Conservation (phyloP, 2,329 filamentous ascomycete species). For the Epichloe aotearoae region DNA sequence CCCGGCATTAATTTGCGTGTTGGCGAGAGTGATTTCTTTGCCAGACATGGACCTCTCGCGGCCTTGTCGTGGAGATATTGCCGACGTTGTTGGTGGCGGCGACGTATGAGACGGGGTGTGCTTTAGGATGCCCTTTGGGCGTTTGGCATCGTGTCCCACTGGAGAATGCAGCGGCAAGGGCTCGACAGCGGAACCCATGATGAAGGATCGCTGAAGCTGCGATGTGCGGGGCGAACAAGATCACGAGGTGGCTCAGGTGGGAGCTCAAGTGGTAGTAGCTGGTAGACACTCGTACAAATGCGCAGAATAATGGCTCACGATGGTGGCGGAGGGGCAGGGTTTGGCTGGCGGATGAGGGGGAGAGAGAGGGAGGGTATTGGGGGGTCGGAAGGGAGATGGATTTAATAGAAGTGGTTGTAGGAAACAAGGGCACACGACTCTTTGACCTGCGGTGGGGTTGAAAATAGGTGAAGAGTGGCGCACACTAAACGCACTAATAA, state of each 20-base stretch:
- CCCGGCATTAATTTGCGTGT: constrained; percentile 89
- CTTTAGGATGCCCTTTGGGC: constrained; percentile 63
- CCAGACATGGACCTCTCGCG: constrained; percentile 39
- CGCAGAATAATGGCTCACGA: not conserved
- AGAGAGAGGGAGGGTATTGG: not conserved
- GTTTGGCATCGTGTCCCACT: constrained; percentile 25
- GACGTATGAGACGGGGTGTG: constrained; percentile 58
- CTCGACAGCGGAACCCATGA: constrained; percentile 28
- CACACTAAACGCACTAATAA: not conserved
- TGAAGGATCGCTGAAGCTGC: not conserved
- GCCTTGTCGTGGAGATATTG: constrained; percentile 21
- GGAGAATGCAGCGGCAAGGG: constrained; percentile 28
- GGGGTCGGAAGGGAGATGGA: not conserved
- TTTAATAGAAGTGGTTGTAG: no score
- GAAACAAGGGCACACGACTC: not conserved
- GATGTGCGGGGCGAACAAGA: not conserved
- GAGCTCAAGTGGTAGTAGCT: not conserved
- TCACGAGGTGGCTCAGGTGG: not conserved
- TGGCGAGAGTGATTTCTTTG: constrained; percentile 85
- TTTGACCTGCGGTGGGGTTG: no score
- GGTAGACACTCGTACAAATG: not conserved
- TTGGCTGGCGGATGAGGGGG: not conserved
- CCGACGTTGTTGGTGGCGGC: constrained; percentile 36
- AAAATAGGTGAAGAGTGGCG: not conserved
- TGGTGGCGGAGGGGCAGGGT: not conserved